phyloP scores from a whole-genome alignment of 768 basidiomycete genomes.

The Hirschioporus abietinus region DNA sequence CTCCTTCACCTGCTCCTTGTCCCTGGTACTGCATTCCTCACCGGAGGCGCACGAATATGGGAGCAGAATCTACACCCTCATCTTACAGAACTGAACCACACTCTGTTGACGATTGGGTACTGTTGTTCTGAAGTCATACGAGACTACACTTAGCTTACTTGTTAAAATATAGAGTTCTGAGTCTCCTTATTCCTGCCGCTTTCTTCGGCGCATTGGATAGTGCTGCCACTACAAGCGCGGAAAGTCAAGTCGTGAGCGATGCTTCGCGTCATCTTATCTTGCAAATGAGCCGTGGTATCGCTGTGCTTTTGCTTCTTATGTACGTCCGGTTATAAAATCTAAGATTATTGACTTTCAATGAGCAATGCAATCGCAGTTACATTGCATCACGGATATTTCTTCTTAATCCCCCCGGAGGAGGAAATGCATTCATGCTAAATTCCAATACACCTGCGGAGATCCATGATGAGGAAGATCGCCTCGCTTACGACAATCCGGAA shows the following conservation, averaged over 20 bases:
- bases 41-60: constrained; percentile 60
- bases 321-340: constrained; percentile 25
- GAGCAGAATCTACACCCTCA: constrained; percentile 68
- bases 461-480: constrained; percentile 29
- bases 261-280: constrained; percentile 43
- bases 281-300: constrained; percentile 58
- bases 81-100: constrained; percentile 60
- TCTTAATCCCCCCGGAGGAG: constrained; percentile 63
- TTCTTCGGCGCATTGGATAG: constrained; percentile 55
- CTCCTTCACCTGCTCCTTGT: constrained; percentile 67
- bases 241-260: constrained; percentile 34
- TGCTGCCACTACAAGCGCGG: constrained; percentile 11
- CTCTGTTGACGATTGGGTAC: constrained; percentile 59
- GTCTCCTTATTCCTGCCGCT: constrained; percentile 58
- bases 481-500: constrained; percentile 47
- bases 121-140: neutral
- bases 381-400: constrained; percentile 62
- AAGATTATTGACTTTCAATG: neutral
- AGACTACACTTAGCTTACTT: neutral
- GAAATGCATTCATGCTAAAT: constrained; percentile 36
- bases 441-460: constrained; percentile 33
- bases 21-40: constrained; percentile 66
- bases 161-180: constrained; percentile 42
- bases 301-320: constrained; percentile 57
- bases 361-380: constrained; percentile 37